These are phyloP conservation scores for Auricularia cornea DNA, from an alignment of 768 basidiomycete species.

Conservation along the genomic window DNA sequence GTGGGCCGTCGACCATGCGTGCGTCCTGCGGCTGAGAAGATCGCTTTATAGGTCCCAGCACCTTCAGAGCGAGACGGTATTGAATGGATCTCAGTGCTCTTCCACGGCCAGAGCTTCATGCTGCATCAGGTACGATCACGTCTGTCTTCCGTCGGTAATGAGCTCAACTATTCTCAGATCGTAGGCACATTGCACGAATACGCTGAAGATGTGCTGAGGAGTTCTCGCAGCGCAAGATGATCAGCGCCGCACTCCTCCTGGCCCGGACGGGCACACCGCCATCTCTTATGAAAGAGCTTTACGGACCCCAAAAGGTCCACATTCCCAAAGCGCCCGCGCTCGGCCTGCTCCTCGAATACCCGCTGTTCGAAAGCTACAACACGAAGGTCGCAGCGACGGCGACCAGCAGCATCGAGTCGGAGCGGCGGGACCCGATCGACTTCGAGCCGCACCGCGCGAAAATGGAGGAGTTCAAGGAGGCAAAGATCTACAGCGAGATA, in stretches of 20 bases:
- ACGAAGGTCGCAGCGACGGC: constrained; percentile 35
- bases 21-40: constrained; percentile 81
- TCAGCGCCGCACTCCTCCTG: constrained; percentile 71
- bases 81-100: constrained; percentile 89
- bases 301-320: constrained; percentile 65
- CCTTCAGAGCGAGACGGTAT: constrained; percentile 86
- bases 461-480: constrained; percentile 78
- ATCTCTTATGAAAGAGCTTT: constrained; percentile 70
- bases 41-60: constrained; percentile 62
- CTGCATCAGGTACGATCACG: constrained; percentile 75
- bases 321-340: constrained; percentile 95
- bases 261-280: constrained; percentile 70
- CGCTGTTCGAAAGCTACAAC: constrained; percentile 75
- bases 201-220: background rate
- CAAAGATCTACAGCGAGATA: constrained; percentile 81
- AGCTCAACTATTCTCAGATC: constrained; percentile 10
- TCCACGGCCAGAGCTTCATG: constrained; percentile 99
- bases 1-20: constrained; percentile 61
- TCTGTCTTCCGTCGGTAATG: background rate
- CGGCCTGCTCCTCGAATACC: constrained; percentile 84
- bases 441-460: constrained; percentile 56
- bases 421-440: constrained; percentile 39
- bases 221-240: constrained; percentile 84
- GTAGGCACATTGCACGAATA: constrained; percentile 4
- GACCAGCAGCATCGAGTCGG: background rate